Evolutionary conservation across 2,329 filamentous ascomycete species (phyloP).

Genomic region (Phaeophleospora eucalypticola): DNA sequence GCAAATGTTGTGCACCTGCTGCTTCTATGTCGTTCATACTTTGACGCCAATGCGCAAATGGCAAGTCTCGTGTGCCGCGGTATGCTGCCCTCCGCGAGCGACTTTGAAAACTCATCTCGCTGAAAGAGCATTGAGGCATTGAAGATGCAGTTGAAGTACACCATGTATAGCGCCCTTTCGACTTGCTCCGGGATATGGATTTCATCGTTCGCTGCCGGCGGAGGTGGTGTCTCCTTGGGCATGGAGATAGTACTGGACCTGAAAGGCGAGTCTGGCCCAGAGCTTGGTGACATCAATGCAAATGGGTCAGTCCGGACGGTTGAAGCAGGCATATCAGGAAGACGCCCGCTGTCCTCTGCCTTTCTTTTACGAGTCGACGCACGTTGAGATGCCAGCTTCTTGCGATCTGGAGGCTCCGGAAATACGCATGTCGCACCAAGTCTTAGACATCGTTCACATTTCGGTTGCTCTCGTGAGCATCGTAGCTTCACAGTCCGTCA

Average conservation of each 20-base stretch:
- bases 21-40: not conserved
- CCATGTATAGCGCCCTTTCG: not conserved
- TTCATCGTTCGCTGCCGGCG: not conserved
- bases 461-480: constrained; percentile 2
- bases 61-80: not conserved
- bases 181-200: not conserved
- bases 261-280: not conserved
- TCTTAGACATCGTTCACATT: not conserved
- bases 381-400: not conserved
- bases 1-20: not conserved
- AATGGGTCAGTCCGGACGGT: too few species aligned
- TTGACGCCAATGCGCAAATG: constrained; percentile 2
- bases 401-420: constrained; percentile 2
- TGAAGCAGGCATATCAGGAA: too few species aligned
- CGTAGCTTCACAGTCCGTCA: too few species aligned
- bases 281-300: not conserved
- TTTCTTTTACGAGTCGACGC: not conserved
- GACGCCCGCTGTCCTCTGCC: not conserved
- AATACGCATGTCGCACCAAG: not conserved
- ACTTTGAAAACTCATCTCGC: constrained; percentile 2
- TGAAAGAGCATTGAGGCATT: constrained; percentile 5
- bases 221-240: not conserved
- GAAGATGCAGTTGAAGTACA: constrained; percentile 5
- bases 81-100: not conserved
- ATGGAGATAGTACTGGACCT: not conserved